Evolutionary conservation across 2,329 filamentous ascomycete genomes (phyloP).

Genomic region (Myriosclerotinia scirpicola): DNA sequence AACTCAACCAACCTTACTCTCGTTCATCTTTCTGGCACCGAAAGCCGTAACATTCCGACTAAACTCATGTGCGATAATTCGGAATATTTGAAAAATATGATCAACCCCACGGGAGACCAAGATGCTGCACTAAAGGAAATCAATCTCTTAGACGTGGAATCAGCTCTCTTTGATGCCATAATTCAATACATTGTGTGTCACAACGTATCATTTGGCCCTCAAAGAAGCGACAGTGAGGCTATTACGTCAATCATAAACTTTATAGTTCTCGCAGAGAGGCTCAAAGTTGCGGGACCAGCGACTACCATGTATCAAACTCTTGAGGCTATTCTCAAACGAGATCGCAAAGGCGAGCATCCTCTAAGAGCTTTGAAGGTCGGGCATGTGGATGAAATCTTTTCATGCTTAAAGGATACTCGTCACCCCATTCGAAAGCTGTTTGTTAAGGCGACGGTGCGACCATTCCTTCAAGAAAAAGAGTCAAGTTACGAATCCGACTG

Average conservation of each 20-base stretch:
- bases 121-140: constrained; percentile 3
- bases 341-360: neutral
- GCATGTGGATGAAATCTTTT: constrained; percentile 17
- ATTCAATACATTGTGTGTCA: constrained; percentile 21
- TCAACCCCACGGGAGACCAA: neutral
- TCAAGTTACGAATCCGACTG: neutral
- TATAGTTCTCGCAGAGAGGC: neutral
- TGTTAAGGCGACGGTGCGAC: constrained; percentile 10
- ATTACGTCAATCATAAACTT: constrained; percentile 11
- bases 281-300: constrained; percentile 1
- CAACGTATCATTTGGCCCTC: constrained; percentile 4
- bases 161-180: constrained; percentile 19
- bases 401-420: neutral
- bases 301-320: neutral
- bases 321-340: constrained; percentile 14
- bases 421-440: constrained; percentile 25
- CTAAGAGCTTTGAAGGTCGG: neutral
- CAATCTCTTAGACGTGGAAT: neutral
- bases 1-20: neutral
- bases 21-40: neutral
- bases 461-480: neutral
- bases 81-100: neutral
- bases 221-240: neutral
- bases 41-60: constrained; percentile 12
- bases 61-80: constrained; percentile 17